Evolutionary conservation across 2,329 filamentous ascomycete species (phyloP).

Genomic region (Chaetomiaceae sp.): DNA sequence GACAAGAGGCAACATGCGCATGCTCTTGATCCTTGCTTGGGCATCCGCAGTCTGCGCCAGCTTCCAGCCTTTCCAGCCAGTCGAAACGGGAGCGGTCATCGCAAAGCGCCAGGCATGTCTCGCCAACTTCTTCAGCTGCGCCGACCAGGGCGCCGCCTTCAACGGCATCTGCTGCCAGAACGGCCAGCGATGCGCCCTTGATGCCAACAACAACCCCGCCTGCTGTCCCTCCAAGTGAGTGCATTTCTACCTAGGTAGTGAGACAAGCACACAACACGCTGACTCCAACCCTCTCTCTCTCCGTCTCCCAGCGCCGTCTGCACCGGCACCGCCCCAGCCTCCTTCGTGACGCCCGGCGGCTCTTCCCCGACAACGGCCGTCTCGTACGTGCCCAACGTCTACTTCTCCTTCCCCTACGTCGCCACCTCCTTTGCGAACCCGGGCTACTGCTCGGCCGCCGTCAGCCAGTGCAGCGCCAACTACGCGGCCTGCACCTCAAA

Average conservation of each 20-base stretch:
- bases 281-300: background rate
- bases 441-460: conserved; percentile 49
- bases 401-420: conserved; percentile 58
- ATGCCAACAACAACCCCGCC: conserved; percentile 45
- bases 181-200: conserved; percentile 48
- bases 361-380: conserved; percentile 35
- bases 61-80: conserved; percentile 29
- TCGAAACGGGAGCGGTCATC: conserved; percentile 26
- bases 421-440: conserved; percentile 48
- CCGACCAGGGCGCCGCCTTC: conserved; percentile 44
- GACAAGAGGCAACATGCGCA: background rate
- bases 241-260: background rate
- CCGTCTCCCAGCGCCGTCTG: conserved; percentile 46
- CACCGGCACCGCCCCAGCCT: conserved; percentile 49
- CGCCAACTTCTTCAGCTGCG: conserved; percentile 48
- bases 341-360: conserved; percentile 31
- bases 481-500: conserved; percentile 50
- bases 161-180: conserved; percentile 47
- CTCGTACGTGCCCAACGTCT: conserved; percentile 53
- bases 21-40: conserved; percentile 15
- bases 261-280: background rate
- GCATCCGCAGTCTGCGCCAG: conserved; percentile 21
- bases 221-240: conserved; percentile 51
- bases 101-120: conserved; percentile 39
- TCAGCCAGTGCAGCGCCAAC: conserved; percentile 49